Base-by-base conservation (phyloP, 2,329 filamentous ascomycete genomes). In the Aureobasidium melanogenum region DNA sequence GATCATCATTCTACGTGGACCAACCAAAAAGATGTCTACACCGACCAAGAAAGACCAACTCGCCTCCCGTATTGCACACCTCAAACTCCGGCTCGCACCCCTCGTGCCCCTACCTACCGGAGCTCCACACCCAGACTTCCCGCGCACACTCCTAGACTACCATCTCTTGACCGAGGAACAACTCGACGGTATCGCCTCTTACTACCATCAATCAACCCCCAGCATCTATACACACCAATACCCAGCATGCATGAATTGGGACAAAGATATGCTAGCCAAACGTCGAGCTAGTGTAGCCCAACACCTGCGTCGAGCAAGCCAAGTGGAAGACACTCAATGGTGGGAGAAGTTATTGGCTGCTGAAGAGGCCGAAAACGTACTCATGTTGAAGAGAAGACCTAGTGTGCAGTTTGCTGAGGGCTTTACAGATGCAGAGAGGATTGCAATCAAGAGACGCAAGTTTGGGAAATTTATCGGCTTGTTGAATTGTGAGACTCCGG, bases 391-490 rank as follows among this genome's bases (percentile, higher is more conserved):
- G 30, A 30, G 57, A 22, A 34, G 58, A 4, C 22, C 36, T 1
- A 54, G 48, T 17, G 58, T 61, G 36, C 48, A 54, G 36, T 59
- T 59, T 17, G 8, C 22, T 54, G 69, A 67, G 14, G 66, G 67
- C 1, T 34, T 79, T 50, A 72, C 58, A 2, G 72, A 74, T 7
- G 67, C 72, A 22, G 74, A 78, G 61, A 64, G 77, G 44, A 65
- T 79, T 10, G 68, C 71, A 52, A 74, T 79, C 62, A 91, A 91
- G 78, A 79, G 88, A 64, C 77, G 87, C 64, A 85, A 85, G 74
- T 83, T 91, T 69, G 88, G 88, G 48, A 79, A 82, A 66, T 91
- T 91, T 66, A 89, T 91, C 69, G 88, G 88, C 14, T 75, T 91
- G 61, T 75, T 83, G 55, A 87, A 86, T 1, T 82, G 82, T 67